Evolutionary conservation across 139 green algal species (phyloP).

Genomic region (Mesotaenium endlicherianum): DNA sequence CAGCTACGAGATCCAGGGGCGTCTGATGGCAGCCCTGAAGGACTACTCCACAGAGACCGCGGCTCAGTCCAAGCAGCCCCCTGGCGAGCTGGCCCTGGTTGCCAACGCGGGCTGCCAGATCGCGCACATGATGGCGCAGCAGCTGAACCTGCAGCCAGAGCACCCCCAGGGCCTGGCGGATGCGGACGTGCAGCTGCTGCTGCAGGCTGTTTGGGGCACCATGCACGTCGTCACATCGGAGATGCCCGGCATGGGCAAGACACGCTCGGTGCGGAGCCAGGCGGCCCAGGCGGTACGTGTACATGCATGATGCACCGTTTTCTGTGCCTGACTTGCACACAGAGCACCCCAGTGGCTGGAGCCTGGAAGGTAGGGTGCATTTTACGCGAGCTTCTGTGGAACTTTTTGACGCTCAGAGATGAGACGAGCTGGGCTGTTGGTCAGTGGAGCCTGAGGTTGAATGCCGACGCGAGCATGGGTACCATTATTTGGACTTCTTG

Average conservation of each 20-base stretch:
- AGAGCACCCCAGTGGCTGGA: too few species aligned
- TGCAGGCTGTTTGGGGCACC: not conserved
- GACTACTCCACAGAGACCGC: not conserved
- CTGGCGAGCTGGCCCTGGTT: not conserved
- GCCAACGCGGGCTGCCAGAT: not conserved
- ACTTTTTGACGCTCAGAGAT: too few species aligned
- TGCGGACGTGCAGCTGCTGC: not conserved
- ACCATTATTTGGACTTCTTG: too few species aligned
- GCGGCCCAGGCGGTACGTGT: not conserved
- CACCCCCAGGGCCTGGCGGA: not conserved
- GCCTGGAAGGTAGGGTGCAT: too few species aligned
- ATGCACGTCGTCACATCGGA: slow-evolving; percentile 11
- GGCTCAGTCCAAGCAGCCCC: too few species aligned
- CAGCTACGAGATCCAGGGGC: not conserved
- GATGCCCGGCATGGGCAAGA: slow-evolving; percentile 4
- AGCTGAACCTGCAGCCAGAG: slow-evolving; percentile 10
- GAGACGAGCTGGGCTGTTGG: too few species aligned
- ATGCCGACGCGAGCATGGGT: too few species aligned
- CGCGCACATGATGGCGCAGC: not conserved
- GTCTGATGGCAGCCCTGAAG: not conserved
- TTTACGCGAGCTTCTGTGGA: too few species aligned
- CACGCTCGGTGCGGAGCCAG: not conserved
- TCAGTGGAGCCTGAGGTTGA: too few species aligned
- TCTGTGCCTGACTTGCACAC: too few species aligned
- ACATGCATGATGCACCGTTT: not conserved